Percentiles rank a stretch among this genome's conserved stretches.
These are phyloP conservation scores for Trichoderma atrobrunneum DNA, from an alignment of 2,329 filamentous ascomycete species.

Conservation along the genomic window DNA sequence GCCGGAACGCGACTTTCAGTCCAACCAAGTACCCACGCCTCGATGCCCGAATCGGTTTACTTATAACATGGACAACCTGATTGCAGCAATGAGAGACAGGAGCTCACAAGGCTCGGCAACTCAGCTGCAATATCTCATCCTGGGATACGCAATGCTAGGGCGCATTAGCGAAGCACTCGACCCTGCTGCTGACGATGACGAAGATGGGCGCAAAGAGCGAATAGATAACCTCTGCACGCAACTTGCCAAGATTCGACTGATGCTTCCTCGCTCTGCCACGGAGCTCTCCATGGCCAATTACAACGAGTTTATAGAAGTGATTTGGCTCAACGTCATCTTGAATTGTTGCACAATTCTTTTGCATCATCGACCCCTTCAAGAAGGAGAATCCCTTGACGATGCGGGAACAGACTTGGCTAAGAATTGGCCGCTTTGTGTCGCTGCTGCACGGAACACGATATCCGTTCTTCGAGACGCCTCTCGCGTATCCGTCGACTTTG, in stretches of 20 bases:
- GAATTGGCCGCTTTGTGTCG: conserved; percentile 28
- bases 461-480: conserved; percentile 24
- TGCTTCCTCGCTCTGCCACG: conserved; percentile 25
- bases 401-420: conserved; percentile 15
- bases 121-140: conserved; percentile 25
- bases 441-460: conserved; percentile 22
- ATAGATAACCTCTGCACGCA: conserved; percentile 22
- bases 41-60: neutral
- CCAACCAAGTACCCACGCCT: neutral
- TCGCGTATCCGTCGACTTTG: conserved; percentile 18
- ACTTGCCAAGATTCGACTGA: conserved; percentile 24
- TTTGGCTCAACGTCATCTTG: conserved; percentile 26
- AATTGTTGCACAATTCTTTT: conserved; percentile 24
- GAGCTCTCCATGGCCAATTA: conserved; percentile 24
- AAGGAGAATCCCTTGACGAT: conserved; percentile 15
- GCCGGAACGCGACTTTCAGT: conserved; percentile 23
- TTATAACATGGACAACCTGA: conserved; percentile 21
- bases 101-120: conserved; percentile 15
- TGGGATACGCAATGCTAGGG: conserved; percentile 25
- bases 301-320: conserved; percentile 21
- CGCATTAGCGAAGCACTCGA: conserved; percentile 25
- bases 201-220: conserved; percentile 6
- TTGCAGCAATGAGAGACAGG: conserved; percentile 21
- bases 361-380: conserved; percentile 23
- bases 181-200: conserved; percentile 17